Percentiles rank a stretch among this genome's conserved stretches.
Conservation (phyloP, 2,329 filamentous ascomycete genomes). For the Mollisiaceae sp. region DNA sequence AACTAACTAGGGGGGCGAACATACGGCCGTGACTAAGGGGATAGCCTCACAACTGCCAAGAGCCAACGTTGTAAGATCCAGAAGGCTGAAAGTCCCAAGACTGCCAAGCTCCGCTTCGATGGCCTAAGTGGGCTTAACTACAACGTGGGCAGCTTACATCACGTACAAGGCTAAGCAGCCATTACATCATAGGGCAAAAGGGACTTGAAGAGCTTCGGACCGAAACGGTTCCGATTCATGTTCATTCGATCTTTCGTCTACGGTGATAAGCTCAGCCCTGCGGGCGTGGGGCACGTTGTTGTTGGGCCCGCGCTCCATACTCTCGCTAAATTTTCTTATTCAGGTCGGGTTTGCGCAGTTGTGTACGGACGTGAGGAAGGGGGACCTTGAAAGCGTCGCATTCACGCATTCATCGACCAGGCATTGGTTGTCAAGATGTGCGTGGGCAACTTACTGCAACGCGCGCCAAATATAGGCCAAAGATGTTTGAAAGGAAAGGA, state of each 20-base stretch:
- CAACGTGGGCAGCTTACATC: neutral
- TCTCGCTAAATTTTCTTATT: neutral
- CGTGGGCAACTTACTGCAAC: neutral
- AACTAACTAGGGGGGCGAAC: neutral
- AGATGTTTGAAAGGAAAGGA: neutral
- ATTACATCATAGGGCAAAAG: neutral
- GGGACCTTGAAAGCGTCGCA: neutral
- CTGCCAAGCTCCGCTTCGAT: neutral
- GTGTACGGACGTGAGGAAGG: neutral
- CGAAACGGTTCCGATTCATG: neutral
- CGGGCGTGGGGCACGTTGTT: neutral
- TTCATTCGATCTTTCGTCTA: neutral
- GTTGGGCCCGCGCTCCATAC: neutral
- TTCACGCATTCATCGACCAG: neutral
- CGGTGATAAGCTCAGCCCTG: neutral
- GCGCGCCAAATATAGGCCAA: neutral
- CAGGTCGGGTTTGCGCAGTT: neutral
- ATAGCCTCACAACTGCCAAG: neutral
- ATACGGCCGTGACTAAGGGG: neutral
- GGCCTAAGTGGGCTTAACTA: neutral
- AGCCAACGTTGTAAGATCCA: neutral
- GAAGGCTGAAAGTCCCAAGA: neutral
- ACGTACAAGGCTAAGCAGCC: neutral
- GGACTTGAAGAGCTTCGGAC: no score
- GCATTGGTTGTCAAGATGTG: neutral